Base-by-base conservation (phyloP, 164 flowering plant genomes). In the Vitis cinerea region DNA sequence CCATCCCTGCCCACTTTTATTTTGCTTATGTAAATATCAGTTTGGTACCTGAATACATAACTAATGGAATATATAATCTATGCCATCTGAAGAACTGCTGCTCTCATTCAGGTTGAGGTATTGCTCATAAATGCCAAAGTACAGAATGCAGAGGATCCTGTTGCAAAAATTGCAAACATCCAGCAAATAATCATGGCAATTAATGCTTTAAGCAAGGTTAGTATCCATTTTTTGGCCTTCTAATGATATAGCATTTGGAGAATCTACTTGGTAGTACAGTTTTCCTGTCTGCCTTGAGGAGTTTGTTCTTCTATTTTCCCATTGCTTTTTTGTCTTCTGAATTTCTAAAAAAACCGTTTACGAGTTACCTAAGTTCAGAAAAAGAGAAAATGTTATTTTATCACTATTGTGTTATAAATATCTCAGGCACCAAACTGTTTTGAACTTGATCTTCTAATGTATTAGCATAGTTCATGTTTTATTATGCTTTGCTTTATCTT, bases 131-230 rank as follows among this genome's bases (percentile, higher is more conserved):
- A 83, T 80, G 84, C 88, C 47, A 81, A 86, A 73, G 74, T 48
- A 52, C 82, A 77, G 52, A 78, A 71, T 72, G 77, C 75, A 19
- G 93, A 89, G 73, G 92, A 82, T 55, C 71, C 84, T 31, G 66
- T 77, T 71, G 78, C 83, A n/a, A 86, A 82, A 74, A 75, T 96
- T 67, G 85, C 77, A 9, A 82, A 63, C 73, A 81, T 93, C 48
- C 97, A 92, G 81, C 95, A 90, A 73, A 83, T 86, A 65, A 81
- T 96, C 53, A 83, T 89, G 90, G 94, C 97, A 37, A 90, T 96
- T 30, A 96, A 92, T 86, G 84, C 98, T 51, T 88, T 96, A 27
- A 93, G 99, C 94, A 96, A 96, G 99, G 99, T 96, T 30, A 47
- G 31, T 69, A 27, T 64, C 37, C 50, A 2, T 56, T 47, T 62